phyloP scores from a whole-genome alignment of 768 basidiomycete genomes.

The Amanita brunnescens region DNA sequence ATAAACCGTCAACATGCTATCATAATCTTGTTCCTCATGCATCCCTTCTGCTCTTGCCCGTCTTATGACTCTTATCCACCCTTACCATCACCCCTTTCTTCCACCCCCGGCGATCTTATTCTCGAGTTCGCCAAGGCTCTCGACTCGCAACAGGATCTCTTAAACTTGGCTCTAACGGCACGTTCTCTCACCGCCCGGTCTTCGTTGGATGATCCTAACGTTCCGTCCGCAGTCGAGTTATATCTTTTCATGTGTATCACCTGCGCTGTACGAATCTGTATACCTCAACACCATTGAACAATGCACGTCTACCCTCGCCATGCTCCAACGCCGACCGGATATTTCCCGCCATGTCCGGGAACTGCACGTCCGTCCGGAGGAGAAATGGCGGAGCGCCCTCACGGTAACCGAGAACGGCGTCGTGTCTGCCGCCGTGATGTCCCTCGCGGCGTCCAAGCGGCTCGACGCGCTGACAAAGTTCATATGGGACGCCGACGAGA shows the following conservation, averaged over 20 bases:
- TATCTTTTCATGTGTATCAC: conserved; percentile 42
- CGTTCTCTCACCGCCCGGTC: conserved; percentile 18
- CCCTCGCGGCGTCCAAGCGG: conserved; percentile 35
- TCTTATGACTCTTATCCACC: not conserved
- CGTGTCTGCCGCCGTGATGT: conserved; percentile 44
- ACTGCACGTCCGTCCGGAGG: conserved; percentile 40
- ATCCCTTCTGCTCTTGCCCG: not conserved
- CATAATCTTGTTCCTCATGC: not conserved
- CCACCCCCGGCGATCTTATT: conserved; percentile 50
- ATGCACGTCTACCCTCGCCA: conserved; percentile 52
- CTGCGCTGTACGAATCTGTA: conserved; percentile 53
- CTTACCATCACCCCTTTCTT: conserved; percentile 9
- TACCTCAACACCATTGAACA: conserved; percentile 46
- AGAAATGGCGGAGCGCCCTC: conserved; percentile 16
- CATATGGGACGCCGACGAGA: conserved; percentile 65
- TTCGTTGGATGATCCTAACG: not conserved
- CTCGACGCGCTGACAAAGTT: conserved; percentile 62
- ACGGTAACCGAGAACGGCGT: conserved; percentile 23
- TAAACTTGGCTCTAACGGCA: conserved; percentile 53
- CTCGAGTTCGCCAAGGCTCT: conserved; percentile 56
- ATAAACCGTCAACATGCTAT: not conserved
- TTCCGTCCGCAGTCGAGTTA: conserved; percentile 36
- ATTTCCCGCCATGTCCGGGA: conserved; percentile 63
- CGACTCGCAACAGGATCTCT: conserved; percentile 41
- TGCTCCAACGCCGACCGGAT: conserved; percentile 46